Base-by-base conservation (phyloP, 768 basidiomycete species). In the Dendrothele bispora region DNA sequence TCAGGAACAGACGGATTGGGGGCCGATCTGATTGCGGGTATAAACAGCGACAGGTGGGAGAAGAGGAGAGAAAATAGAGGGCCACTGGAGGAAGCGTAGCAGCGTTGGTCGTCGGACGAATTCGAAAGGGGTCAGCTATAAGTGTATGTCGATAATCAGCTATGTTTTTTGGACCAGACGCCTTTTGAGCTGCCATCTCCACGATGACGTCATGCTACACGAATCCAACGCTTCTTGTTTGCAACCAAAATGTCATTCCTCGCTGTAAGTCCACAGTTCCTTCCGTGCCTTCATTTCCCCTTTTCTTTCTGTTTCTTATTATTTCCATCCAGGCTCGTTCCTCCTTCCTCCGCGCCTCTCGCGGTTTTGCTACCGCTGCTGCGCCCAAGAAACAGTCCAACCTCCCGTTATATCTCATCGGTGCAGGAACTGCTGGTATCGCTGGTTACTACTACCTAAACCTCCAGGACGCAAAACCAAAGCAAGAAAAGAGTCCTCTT, bases 401-500 rank as follows among this genome's bases (percentile, higher is more conserved):
- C 52, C 61, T 73, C 12, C 77, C 79, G 1, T 62, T 69, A 48
- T 72, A 71, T 55, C 58, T 84, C 35, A 61, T 76, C 37, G 81
- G 75, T 40, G 72, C 70, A 5, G 80, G 78, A 58, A 58, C 69
- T 29, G 70, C 62, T 32, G 74, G 70, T 24, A 61, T 72, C 10
- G 79, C 61, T 7, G 66, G 57, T 26, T 82, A 79, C 55, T 59
- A 78, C 39, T 88, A 85, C 66, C 66, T 83, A 49, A 70, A 75
- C 20, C 61, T 54, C 51, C 49, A 58, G 51, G 7, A 58, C 49
- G 5, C 57, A 39, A 55, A 64, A 57, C 67, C 61, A 44, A 69
- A 66, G 61, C 79, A 78, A 52, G 71, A 80, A 61, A 84, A 81
- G 61, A 86, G 84, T 55, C 81, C 86, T 11, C 77, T 93, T 21